phyloP scores from a whole-genome alignment of 164 flowering plant species.

The Vitis amurensis region DNA sequence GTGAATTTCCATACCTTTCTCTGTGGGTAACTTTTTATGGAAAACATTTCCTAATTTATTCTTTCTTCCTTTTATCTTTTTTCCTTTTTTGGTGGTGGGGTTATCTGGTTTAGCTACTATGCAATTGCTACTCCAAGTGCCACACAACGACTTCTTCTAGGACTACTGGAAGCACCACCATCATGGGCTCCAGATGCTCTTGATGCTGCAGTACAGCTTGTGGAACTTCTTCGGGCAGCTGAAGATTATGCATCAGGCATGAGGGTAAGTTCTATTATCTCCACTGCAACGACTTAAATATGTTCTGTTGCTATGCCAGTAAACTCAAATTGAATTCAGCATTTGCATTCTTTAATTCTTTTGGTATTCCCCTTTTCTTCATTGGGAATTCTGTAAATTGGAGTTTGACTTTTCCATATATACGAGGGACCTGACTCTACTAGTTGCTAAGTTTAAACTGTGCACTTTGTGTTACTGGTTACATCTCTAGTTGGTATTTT shows the following conservation, averaged over 20 bases:
- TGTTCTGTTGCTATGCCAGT: background rate
- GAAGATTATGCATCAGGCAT: slow-evolving; percentile 95
- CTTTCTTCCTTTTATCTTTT: background rate
- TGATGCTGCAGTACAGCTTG: slow-evolving; percentile 98
- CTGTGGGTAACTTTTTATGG: background rate
- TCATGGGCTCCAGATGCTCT: slow-evolving; percentile 99
- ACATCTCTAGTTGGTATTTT: too few species aligned
- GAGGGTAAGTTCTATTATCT: slow-evolving; percentile 55
- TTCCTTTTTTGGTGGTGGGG: slow-evolving; percentile 8
- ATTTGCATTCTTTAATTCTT: background rate
- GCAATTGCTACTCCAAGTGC: slow-evolving; percentile 98
- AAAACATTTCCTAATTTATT: background rate
- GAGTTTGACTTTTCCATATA: too few species aligned
- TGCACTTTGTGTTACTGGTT: too few species aligned
- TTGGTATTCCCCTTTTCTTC: background rate
- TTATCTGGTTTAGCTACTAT: slow-evolving; percentile 59
- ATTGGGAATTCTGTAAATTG: too few species aligned
- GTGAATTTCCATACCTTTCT: slow-evolving; percentile 30
- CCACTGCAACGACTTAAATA: background rate
- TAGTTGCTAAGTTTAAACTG: too few species aligned
- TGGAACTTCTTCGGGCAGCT: slow-evolving; percentile 95
- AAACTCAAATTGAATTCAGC: background rate
- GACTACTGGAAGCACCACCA: slow-evolving; percentile 97
- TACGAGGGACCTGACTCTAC: too few species aligned
- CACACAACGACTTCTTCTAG: slow-evolving; percentile 93